A percentile compares a stretch with the other conserved stretches of the same genome.
Evolutionary conservation across 192 early-diverging fungal genomes (phyloP).

Genomic region (Allomyces macrogynus): DNA sequence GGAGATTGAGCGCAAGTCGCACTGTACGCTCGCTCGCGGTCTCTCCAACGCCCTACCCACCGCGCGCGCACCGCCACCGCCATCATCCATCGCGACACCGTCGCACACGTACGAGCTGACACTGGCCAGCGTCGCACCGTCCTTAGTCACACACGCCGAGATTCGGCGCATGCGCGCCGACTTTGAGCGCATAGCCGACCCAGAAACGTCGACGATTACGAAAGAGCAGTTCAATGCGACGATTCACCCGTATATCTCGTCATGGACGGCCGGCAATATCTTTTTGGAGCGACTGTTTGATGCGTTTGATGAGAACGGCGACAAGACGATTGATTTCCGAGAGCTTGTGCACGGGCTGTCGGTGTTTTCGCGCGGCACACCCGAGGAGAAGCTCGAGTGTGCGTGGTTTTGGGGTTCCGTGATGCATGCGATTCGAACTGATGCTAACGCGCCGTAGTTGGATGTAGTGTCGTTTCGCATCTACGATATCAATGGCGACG

Average conservation of each 20-base stretch:
- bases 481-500: conserved; percentile 60
- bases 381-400: conserved; percentile 56
- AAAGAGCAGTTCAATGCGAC: background rate
- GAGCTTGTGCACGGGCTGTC: conserved; percentile 42
- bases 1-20: background rate
- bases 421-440: too few species aligned
- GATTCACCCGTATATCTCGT: background rate
- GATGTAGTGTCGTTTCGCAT: conserved; percentile 49
- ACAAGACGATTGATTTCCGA: conserved; percentile 37
- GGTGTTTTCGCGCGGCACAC: conserved; percentile 55
- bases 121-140: background rate
- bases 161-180: background rate
- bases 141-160: background rate
- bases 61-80: too few species aligned
- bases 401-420: conserved; percentile 15
- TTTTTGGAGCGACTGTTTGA: conserved; percentile 58
- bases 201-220: background rate
- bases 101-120: too few species aligned
- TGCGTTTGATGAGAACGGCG: conserved; percentile 52
- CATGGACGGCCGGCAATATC: conserved; percentile 27
- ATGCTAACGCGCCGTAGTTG: conserved; percentile 2
- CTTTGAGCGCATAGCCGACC: background rate
- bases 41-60: background rate
- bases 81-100: background rate
- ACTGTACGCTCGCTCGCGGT: background rate